phyloP scores from a whole-genome alignment of 208 protist genomes.

The Leishmania arabica region DNA sequence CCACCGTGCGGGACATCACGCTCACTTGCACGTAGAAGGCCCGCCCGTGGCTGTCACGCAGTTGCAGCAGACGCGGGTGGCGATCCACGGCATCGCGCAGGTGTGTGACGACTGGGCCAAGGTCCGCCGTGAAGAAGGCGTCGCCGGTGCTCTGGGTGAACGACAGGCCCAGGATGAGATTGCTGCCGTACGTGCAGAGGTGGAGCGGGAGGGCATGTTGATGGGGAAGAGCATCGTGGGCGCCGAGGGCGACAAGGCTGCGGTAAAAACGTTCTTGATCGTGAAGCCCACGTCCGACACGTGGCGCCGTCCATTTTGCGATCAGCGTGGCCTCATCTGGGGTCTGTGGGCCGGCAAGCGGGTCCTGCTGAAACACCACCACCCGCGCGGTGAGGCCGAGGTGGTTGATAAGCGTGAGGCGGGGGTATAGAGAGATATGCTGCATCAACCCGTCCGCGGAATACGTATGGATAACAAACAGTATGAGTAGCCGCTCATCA shows the following conservation, averaged over 20 bases:
- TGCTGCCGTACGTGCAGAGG: slow-evolving; percentile 59
- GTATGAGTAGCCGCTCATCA: slow-evolving; percentile 46
- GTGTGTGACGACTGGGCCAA: slow-evolving; percentile 34
- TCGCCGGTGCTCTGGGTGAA: slow-evolving; percentile 73
- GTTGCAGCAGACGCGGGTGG: slow-evolving; percentile 52
- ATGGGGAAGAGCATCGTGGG: slow-evolving; percentile 60
- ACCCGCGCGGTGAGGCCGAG: slow-evolving; percentile 64
- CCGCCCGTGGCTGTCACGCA: slow-evolving; percentile 55
- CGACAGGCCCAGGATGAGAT: slow-evolving; percentile 54
- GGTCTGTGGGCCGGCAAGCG: slow-evolving; percentile 43
- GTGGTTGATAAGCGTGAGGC: slow-evolving; percentile 73
- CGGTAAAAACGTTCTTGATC: slow-evolving; percentile 33
- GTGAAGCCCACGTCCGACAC: slow-evolving; percentile 17
- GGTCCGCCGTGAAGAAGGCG: slow-evolving; percentile 40
- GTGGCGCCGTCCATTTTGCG: slow-evolving; percentile 37
- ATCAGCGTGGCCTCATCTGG: slow-evolving; percentile 35
- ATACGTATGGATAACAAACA: slow-evolving; percentile 58
- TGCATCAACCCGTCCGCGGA: slow-evolving; percentile 49
- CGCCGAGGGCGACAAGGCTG: slow-evolving; percentile 54
- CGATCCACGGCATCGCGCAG: slow-evolving; percentile 51
- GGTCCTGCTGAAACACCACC: slow-evolving; percentile 62
- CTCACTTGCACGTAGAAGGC: slow-evolving; percentile 71
- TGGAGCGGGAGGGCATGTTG: slow-evolving; percentile 50
- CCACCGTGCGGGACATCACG: slow-evolving; percentile 65
- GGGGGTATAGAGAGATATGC: slow-evolving; percentile 64